These are phyloP conservation scores for Castanospermum australe DNA, from an alignment of 306 rosid species.

Conservation along the genomic window DNA sequence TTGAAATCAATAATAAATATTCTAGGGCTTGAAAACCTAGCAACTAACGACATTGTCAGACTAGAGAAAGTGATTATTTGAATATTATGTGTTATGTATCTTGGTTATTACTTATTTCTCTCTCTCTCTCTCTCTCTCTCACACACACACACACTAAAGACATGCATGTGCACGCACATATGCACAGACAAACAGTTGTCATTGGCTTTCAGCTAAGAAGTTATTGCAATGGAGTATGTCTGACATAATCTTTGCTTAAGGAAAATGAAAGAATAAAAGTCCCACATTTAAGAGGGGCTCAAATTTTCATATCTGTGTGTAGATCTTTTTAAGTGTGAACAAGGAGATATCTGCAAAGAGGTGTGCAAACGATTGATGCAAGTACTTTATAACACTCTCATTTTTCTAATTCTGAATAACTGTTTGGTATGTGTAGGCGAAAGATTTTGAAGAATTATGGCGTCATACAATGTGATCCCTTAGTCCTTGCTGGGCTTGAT, in stretches of 20 bases:
- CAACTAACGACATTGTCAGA: background rate
- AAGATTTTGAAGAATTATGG: constrained; percentile 72
- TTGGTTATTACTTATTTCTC: background rate
- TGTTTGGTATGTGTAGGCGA: constrained; percentile 55
- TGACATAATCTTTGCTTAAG: background rate
- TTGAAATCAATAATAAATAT: background rate
- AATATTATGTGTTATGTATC: background rate
- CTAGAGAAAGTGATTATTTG: constrained; percentile 4
- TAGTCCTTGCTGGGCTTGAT: constrained; percentile 74
- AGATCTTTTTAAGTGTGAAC: constrained; percentile 3
- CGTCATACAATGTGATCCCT: constrained; percentile 76
- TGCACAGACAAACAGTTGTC: background rate
- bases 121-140: background rate
- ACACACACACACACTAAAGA: background rate
- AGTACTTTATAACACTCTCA: constrained; percentile 13
- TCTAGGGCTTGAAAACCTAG: background rate
- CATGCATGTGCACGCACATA: background rate
- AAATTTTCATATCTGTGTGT: background rate
- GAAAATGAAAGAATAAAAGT: constrained; percentile 10
- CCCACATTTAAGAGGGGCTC: background rate
- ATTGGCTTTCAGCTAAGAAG: background rate
- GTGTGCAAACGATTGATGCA: constrained; percentile 4
- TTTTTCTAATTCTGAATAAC: constrained; percentile 19
- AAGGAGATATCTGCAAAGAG: background rate
- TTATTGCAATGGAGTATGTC: background rate